Evolutionary conservation across 2,329 filamentous ascomycete species (phyloP), one percentile per base, ranked within the genome.

Genomic region (Botrytis fragariae): DNA sequence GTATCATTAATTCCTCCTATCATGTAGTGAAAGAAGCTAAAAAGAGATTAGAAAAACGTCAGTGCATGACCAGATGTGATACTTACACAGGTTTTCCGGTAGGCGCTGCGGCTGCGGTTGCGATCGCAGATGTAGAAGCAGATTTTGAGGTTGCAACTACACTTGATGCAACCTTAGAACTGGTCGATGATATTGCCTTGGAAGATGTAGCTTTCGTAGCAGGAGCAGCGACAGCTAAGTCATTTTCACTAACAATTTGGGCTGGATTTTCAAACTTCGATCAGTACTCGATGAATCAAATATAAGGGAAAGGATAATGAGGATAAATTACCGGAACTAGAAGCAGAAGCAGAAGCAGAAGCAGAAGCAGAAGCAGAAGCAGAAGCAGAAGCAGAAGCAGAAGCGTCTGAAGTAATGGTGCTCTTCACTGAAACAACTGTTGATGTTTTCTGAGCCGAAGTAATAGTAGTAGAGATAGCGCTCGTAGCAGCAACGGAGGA

Each of bases 21-120:
- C 69, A 74, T 45, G 20, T 74, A 74, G 45, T 74, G 73, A 44
- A 74, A 74, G 71, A 74, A 74, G 9, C 72, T 73, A 42, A 59
- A 16, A 22, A 22, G 29, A 16, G 7, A 51, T 69, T 69, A 73
- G 35, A 16, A 18, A 2, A 20, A 20, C 29, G 39, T 25, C 37
- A 39, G 25, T 32, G n/a, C 14, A 29, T 29, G 39, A 18, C 37
- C 12, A 35, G 39, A 44, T 44, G 9, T 44, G 39, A 39, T 12
- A 64, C 72, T 64, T 64, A 73, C 70, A 74, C 73, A 25, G 73
- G 73, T 32, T 74, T 74, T 39, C 59, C 70, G 8, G 70, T 73
- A 29, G 70, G 4, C 39, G 48, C 64, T 32, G 73, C n/a, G 7
- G 39, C 59, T 25, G 35, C 65, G 37, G 22, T 67, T 42, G 37